Base-by-base conservation (phyloP, 139 green algal species). In the Volvox reticuliferus region DNA sequence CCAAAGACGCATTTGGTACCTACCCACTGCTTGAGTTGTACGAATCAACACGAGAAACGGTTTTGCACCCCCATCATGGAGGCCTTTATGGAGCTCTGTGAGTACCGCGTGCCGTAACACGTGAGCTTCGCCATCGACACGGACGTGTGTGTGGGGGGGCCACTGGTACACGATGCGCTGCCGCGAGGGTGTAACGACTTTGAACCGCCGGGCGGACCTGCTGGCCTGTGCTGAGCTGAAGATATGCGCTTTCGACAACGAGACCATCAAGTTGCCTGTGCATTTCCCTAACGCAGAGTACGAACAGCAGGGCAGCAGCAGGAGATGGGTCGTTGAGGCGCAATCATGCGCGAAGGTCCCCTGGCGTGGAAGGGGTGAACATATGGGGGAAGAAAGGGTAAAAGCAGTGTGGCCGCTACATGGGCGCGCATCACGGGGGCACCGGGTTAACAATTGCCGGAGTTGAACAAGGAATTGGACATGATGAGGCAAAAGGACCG, bases 191-290 rank as follows among this genome's bases (percentile, higher is more conserved):
- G 87, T 89, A 18, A 94, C 96, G 0, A 78, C 20, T 30, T 71
- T 99, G 87, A 88, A 93, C 71, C 93, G 92, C 20, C 91, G 97
- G 26, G 33, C 92, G 37, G 98, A 99, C 93, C 94, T 99, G 88
- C 82, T 99, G 91, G 90, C 93, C 91, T 92, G 97, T 24, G 97
- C 96, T 5, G 97, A 99, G 95, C 96, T 95, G 0, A 93, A 95
- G 67, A 96, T 99, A 75, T 99, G 97, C 94, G 98, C 98, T 24
- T 99, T 98, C 90, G 98, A 99, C 86, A 99, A 99, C 82, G 98
- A 99, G 96, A 99, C 97, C 50, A 99, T 98, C 73, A 99, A 99
- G 96, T 96, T 99, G 93, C 98, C 98, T 50, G 96, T 99, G 88
- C 97, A 99, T 94, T 99, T 99, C 89, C 98, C 98, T 84, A 99